Evolutionary conservation across 768 basidiomycete genomes (phyloP).

Genomic region (Lentinus brumalis): DNA sequence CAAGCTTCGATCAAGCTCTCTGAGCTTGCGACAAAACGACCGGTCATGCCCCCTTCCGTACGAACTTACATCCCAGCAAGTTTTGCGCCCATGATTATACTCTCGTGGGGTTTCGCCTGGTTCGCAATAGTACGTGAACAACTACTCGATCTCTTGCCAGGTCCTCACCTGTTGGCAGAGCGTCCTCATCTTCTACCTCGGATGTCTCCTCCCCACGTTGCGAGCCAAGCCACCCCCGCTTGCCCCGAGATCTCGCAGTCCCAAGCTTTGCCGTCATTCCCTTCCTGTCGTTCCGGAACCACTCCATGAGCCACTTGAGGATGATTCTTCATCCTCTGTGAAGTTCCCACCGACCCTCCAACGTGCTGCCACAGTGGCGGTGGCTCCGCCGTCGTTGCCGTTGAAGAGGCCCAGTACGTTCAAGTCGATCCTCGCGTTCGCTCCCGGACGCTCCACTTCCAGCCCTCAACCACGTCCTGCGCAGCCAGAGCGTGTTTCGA

Average conservation of each 20-base stretch:
- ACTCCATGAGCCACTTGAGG: not conserved
- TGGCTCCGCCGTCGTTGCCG: not conserved
- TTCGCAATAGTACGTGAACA: slow-evolving; percentile 4
- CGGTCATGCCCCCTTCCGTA: slow-evolving; percentile 1
- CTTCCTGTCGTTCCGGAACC: not conserved
- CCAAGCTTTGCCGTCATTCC: not conserved
- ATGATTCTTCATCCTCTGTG: too few relatives aligned
- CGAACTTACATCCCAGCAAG: not conserved
- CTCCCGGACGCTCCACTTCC: too few relatives aligned
- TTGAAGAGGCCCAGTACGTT: not conserved
- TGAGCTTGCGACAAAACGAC: not conserved
- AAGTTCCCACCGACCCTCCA: too few relatives aligned
- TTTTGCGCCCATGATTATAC: slow-evolving; percentile 9
- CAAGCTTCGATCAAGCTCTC: not conserved
- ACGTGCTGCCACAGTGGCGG: too few relatives aligned
- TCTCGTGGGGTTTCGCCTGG: slow-evolving; percentile 16
- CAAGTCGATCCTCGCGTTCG: not conserved
- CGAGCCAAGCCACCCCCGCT: slow-evolving; percentile 8
- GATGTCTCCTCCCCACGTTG: slow-evolving; percentile 6
- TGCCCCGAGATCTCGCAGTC: not conserved
- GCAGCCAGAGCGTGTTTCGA: not conserved
- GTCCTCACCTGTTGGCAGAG: slow-evolving; percentile 1
- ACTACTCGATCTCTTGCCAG: not conserved
- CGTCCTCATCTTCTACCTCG: slow-evolving; percentile 12
- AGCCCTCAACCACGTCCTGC: too few relatives aligned